Evolutionary conservation across 371 early-diverging fungal species (phyloP), one percentile per base, ranked within the genome.

Genomic region (Rhizomucor pusillus): DNA sequence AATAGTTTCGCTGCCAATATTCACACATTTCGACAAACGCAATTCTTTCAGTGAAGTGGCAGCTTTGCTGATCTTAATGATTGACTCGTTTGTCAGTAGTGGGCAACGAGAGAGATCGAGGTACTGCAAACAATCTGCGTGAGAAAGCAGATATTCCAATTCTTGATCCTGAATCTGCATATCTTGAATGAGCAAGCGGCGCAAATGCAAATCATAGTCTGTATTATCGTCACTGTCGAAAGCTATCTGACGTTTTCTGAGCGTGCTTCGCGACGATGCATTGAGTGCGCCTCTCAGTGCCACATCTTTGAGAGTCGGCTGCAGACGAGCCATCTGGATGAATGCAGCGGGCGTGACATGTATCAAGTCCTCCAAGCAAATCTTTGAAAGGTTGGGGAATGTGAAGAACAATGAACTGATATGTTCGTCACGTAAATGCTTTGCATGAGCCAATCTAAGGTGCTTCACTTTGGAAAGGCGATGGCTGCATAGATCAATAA

Each of bases 351-450:
- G 14, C 41, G 41, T 41, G 16, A 41, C 11, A 41, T 41, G 41
- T 3, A 41, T 19, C 11, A 41, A 14, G 11, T 53, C 54, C 29
- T 53, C 54, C 33, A 53, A 12, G 0, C 22, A 43, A n/a, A 53
- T 19, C 16, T n/a, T 34, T 34, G 3, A 4, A 14, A 53, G 22
- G 19, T 53, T 13, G 1, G 54, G 43, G 13, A 53, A 53, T 3
- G 43, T 19, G 13, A 3, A 7, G 12, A 53, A 45, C n/a, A 45
- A 5, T 6, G 33, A 14, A 14, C 35, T 11, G 3, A 53, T 20
- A 16, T 53, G 34, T 5, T 22, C 34, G 19, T 25, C 22, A 1
- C 18, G 19, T 12, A 53, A 0, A 25, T 33, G 13, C 1, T 5
- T 22, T 16, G 45, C 45, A 22, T 45, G 13, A 0, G 45, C 34